Conservation (phyloP, 176 grass and related monocot genomes). For the Rhipidocladum racemiflorum region DNA sequence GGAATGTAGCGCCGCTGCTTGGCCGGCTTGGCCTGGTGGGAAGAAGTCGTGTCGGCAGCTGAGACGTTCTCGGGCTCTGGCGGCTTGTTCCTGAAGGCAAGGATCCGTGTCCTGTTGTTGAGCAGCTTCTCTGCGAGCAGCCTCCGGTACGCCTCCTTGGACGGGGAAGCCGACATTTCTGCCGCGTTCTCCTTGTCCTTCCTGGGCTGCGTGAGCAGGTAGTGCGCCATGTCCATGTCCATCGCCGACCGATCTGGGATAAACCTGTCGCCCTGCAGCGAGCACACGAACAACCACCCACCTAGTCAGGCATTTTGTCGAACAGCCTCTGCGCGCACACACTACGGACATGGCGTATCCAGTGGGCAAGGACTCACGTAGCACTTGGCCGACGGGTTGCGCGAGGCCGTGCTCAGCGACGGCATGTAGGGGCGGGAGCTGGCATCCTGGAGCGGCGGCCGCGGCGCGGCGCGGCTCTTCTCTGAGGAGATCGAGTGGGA, state of each 20-base stretch:
- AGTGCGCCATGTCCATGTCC: constrained; percentile 76
- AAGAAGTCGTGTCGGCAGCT: constrained; percentile 14
- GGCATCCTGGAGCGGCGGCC: constrained; percentile 53
- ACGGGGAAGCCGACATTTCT: constrained; percentile 30
- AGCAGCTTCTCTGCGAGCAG: constrained; percentile 69
- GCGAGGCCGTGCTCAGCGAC: constrained; percentile 35
- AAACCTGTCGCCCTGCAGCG: constrained; percentile 59
- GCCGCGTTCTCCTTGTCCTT: constrained; percentile 69
- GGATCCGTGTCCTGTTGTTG: constrained; percentile 62
- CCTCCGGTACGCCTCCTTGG: constrained; percentile 61
- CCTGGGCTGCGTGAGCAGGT: constrained; percentile 54
- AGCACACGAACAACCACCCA: not conserved
- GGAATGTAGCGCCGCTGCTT: constrained; percentile 63
- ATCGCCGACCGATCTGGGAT: constrained; percentile 66
- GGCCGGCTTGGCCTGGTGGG: constrained; percentile 40
- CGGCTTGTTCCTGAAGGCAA: constrained; percentile 67
- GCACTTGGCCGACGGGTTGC: constrained; percentile 56
- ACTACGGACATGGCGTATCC: not conserved
- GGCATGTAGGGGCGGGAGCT: constrained; percentile 50
- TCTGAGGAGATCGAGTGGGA: constrained; percentile 47
- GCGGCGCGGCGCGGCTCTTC: constrained; percentile 39
- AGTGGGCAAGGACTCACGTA: constrained; percentile 25
- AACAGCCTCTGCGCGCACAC: not conserved
- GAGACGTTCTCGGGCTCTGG: constrained; percentile 49
- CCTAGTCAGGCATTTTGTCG: constrained; percentile 22